Percentiles rank a stretch among this genome's conserved stretches.
Evolutionary conservation across 371 early-diverging fungal genomes (phyloP).

Genomic region (Fennellomyces sp.): DNA sequence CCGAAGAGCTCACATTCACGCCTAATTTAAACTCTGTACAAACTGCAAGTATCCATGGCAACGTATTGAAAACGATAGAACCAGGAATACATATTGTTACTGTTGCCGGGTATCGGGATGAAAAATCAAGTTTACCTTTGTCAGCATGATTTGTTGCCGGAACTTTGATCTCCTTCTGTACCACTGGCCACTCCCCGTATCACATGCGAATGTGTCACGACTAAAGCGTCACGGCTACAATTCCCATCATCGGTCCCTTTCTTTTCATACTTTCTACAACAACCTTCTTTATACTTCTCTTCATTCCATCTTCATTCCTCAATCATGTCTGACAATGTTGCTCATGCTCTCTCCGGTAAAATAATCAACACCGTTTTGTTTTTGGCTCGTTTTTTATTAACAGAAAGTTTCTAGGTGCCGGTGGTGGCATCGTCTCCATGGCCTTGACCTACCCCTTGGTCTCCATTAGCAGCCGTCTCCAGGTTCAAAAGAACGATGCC

Average conservation of each 20-base stretch:
- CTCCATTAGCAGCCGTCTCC: slow-evolving; percentile 88
- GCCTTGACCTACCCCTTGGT: slow-evolving; percentile 93
- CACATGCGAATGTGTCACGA: slow-evolving; percentile 4
- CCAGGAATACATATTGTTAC: too few relatives aligned
- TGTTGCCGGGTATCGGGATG: too few relatives aligned
- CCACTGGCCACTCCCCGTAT: background rate
- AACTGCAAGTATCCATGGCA: too few relatives aligned
- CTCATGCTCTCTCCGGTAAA: slow-evolving; percentile 74
- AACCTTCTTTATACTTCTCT: slow-evolving; percentile 13
- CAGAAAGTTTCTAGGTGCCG: slow-evolving; percentile 71
- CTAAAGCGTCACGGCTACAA: background rate
- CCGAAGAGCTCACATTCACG: too few relatives aligned
- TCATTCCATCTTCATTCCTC: slow-evolving; percentile 4
- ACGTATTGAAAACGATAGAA: too few relatives aligned
- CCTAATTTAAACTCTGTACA: too few relatives aligned
- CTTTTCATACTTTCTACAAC: background rate
- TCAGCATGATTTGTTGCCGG: background rate
- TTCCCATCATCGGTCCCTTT: background rate
- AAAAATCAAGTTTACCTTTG: background rate
- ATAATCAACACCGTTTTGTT: background rate
- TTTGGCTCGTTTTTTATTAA: background rate
- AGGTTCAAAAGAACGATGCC: slow-evolving; percentile 78
- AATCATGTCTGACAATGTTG: slow-evolving; percentile 90
- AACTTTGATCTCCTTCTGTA: background rate
- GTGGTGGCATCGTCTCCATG: slow-evolving; percentile 95